phyloP scores from a whole-genome alignment of 192 early-diverging fungal genomes.

The Backusella parvicylindrica region DNA sequence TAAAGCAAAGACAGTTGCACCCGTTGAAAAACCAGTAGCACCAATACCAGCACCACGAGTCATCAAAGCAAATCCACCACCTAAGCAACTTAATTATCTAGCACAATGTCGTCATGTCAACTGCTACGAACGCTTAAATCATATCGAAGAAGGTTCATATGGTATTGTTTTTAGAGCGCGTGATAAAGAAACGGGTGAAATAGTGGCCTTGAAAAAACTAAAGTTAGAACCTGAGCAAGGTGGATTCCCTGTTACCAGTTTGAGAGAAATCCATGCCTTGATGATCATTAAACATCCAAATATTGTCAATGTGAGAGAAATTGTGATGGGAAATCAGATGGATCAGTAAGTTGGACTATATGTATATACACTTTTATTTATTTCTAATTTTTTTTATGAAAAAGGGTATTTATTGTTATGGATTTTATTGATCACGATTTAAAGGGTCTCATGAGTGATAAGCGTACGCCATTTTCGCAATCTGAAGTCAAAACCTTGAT shows the following conservation, averaged over 20 bases:
- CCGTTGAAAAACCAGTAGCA: not conserved
- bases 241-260: conserved; percentile 76
- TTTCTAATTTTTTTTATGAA: conserved; percentile 25
- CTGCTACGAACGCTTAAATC: conserved; percentile 90
- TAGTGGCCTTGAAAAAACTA: conserved; percentile 54
- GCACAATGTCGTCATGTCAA: conserved; percentile 70
- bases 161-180: conserved; percentile 94
- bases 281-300: conserved; percentile 77
- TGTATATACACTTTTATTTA: not conserved
- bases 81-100: conserved; percentile 36
- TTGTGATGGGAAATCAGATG: conserved; percentile 63
- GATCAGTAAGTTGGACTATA: conserved; percentile 43
- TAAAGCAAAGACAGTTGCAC: not conserved
- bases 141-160: conserved; percentile 96
- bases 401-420: conserved; percentile 96
- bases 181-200: conserved; percentile 74
- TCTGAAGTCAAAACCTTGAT: conserved; percentile 83
- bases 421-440: conserved; percentile 97
- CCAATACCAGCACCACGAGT: not conserved
- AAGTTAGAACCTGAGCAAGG: conserved; percentile 57
- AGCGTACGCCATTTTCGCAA: conserved; percentile 75
- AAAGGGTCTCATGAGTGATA: conserved; percentile 84
- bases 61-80: not conserved
- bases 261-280: conserved; percentile 76
- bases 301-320: conserved; percentile 79